Evolutionary conservation across 2,329 filamentous ascomycete genomes (phyloP), one percentile per base, ranked within the genome.

Genomic region (Curvularia verruculosa): DNA sequence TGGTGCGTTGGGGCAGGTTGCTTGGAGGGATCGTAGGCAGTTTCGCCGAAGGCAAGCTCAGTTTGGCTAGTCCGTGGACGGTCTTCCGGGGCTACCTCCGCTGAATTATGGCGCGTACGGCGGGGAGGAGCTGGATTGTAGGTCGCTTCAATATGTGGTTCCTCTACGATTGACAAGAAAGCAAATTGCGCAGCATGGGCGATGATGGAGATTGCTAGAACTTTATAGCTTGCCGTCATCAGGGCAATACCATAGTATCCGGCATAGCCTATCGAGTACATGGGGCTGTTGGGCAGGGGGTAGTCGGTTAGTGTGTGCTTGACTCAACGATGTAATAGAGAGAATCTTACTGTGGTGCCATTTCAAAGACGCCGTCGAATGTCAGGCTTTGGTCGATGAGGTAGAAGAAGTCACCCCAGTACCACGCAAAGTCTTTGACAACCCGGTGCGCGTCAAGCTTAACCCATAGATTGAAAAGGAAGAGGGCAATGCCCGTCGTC

Each of bases 331-430:
- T 37, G 21, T 24, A 26, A 36, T 10, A 50, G 45, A 40, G 29
- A 43, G 24, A 29, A 29, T 62, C 59, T 62, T 57, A 62, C 58
- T 66, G 95, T 29, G 95, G 95, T 19, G 95, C 95, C 89, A 99
- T 96, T 80, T 99, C 95, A 75, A 98, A 99, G 61, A 99, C 95
- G 54, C 95, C 95, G 74, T 99, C 95, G 77, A 99, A 99, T 48
- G 93, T 98, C 75, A 99, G 83, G 73, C 96, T 92, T 79, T 98
- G 93, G 78, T 99, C 95, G 76, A 99, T 91, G 72, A 99, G 88
- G 79, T 92, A 99, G 83, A 98, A 99, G 80, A 98, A 98, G 78
- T 99, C 95, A 60, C 95, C 95, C 95, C 95, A 99, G 79, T 98
- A 99, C 95, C 95, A 99, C 26, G 95, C 95, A 80, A 93, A 99